Percentiles rank a stretch among this genome's conserved stretches.
Evolutionary conservation across 768 basidiomycete genomes (phyloP).

Genomic region (Serendipita indica): DNA sequence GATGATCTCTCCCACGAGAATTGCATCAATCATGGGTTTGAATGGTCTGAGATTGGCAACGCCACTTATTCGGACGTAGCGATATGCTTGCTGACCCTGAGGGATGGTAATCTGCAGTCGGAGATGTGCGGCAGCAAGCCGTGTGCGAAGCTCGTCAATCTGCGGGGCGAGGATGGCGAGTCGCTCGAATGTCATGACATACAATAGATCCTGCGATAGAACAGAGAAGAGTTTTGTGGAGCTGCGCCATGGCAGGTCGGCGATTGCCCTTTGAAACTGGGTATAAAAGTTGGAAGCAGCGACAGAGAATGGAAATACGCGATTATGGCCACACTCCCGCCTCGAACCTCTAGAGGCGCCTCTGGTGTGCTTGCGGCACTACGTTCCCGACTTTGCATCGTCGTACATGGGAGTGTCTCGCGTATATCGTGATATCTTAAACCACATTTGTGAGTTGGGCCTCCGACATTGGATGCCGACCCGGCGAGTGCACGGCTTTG

Average conservation of each 20-base stretch:
- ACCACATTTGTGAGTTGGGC: too few relatives aligned
- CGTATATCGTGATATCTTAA: too few relatives aligned
- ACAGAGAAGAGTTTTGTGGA: not conserved
- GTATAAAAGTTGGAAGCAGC: not conserved
- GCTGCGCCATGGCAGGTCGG: not conserved
- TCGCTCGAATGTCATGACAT: not conserved
- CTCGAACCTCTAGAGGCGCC: too few relatives aligned
- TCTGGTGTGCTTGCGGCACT: too few relatives aligned
- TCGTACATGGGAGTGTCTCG: too few relatives aligned
- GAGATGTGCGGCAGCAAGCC: not conserved
- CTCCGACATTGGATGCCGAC: too few relatives aligned
- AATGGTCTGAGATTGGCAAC: not conserved
- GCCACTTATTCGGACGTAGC: not conserved
- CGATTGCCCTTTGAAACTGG: not conserved
- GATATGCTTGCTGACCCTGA: not conserved
- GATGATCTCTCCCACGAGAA: slow-evolving; percentile 4
- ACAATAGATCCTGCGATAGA: not conserved
- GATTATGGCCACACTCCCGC: too few relatives aligned
- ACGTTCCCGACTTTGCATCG: too few relatives aligned
- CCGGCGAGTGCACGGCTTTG: not conserved
- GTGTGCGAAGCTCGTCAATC: not conserved
- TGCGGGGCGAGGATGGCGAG: not conserved
- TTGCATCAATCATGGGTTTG: slow-evolving; percentile 8
- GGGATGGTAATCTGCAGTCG: not conserved
- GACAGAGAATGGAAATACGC: not conserved